A percentile compares a stretch with the other conserved stretches of the same genome.
phyloP scores from a whole-genome alignment of 495 filamentous ascomycete genomes.

The Cairneyella variabilis region DNA sequence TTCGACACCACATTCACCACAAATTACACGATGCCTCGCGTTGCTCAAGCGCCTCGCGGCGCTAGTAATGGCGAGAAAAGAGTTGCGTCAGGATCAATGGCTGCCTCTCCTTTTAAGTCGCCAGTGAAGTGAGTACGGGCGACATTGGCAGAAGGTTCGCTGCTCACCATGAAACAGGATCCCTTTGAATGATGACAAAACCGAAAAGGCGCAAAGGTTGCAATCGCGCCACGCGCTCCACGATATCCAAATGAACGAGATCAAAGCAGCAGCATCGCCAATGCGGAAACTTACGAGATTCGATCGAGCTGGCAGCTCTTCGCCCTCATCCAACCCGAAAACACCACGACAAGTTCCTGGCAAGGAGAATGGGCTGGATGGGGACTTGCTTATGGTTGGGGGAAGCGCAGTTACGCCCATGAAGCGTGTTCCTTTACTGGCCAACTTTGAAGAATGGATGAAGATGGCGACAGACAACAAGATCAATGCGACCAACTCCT shows the following conservation, averaged over 20 bases:
- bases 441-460: constrained; percentile 99
- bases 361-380: constrained; percentile 60
- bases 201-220: constrained; percentile 84
- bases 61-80: constrained; percentile 38
- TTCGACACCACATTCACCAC: constrained; percentile 13
- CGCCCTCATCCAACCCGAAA: constrained; percentile 57
- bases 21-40: constrained; percentile 65
- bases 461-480: constrained; percentile 99
- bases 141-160: background rate
- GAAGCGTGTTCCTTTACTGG: constrained; percentile 92
- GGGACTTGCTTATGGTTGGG: constrained; percentile 53
- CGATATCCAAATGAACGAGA: constrained; percentile 86
- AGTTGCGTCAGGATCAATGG: constrained; percentile 44
- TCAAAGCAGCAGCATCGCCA: constrained; percentile 87
- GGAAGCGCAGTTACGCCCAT: constrained; percentile 82
- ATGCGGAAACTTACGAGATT: constrained; percentile 65
- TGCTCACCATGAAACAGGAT: constrained; percentile 44
- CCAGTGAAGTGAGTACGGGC: constrained; percentile 49
- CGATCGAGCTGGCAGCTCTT: constrained; percentile 55
- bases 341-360: constrained; percentile 46
- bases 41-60: constrained; percentile 53
- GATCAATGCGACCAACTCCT: constrained; percentile 98
- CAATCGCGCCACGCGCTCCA: constrained; percentile 86
- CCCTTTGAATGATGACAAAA: constrained; percentile 91
- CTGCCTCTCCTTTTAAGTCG: constrained; percentile 60